Evolutionary conservation across 2,329 filamentous ascomycete species (phyloP).

Genomic region (Microascus cirrosus): DNA sequence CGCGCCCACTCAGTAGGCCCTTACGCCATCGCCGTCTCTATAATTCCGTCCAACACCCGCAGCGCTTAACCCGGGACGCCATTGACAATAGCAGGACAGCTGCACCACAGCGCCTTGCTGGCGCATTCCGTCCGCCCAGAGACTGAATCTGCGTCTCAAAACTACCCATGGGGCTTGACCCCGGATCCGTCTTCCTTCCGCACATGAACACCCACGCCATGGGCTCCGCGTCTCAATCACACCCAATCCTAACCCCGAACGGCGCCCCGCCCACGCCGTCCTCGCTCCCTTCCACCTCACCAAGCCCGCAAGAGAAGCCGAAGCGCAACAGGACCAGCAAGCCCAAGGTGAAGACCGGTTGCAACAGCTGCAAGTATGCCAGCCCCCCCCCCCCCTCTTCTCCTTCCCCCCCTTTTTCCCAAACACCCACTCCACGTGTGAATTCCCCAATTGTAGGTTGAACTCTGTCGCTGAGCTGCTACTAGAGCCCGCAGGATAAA

Average conservation of each 20-base stretch:
- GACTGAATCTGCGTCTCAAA: not conserved
- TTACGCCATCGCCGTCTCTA: too few species aligned
- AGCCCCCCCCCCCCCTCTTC: constrained; percentile 9
- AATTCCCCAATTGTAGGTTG: not conserved
- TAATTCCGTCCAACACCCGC: too few species aligned
- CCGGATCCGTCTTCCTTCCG: not conserved
- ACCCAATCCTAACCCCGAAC: not conserved
- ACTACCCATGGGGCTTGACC: not conserved
- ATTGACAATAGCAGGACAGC: not conserved
- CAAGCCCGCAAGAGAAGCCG: not conserved
- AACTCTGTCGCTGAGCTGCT: constrained; percentile 4
- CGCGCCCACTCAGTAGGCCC: too few species aligned
- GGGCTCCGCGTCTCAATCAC: not conserved
- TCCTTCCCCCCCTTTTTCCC: not conserved
- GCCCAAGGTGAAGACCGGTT: constrained; percentile 56
- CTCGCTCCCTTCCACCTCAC: not conserved
- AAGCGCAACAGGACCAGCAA: constrained; percentile 41
- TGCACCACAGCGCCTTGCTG: not conserved
- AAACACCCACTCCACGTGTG: not conserved
- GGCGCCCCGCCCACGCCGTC: not conserved
- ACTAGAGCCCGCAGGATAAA: constrained; percentile 49
- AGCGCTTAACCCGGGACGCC: too few species aligned
- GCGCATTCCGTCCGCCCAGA: not conserved
- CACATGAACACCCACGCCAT: not conserved
- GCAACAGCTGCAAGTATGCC: constrained; percentile 56